Conservation (phyloP, 1,284 basidiomycete species). For the Grifola frondosa region DNA sequence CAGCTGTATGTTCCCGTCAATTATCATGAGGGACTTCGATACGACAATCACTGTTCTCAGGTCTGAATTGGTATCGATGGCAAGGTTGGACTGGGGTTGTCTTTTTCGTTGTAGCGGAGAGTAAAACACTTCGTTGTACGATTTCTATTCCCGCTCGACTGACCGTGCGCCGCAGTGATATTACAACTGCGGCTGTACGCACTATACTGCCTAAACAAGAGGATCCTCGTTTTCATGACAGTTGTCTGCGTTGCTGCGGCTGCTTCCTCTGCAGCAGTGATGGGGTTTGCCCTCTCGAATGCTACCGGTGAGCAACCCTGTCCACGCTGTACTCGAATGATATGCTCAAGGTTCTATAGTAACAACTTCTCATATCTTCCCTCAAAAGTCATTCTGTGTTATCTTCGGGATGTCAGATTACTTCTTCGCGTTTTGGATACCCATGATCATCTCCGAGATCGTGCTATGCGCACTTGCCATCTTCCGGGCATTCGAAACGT, state of each 20-base stretch:
- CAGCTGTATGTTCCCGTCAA: constrained; percentile 42
- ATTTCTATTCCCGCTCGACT: not conserved
- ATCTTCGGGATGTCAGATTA: constrained; percentile 37
- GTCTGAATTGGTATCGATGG: constrained; percentile 46
- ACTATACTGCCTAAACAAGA: constrained; percentile 53
- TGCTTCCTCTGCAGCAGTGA: constrained; percentile 44
- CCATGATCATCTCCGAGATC: constrained; percentile 52
- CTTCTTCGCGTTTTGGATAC: constrained; percentile 60
- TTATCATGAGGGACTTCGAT: too few species aligned
- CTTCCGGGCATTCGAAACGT: constrained; percentile 45
- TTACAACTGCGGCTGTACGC: constrained; percentile 64
- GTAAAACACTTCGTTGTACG: constrained; percentile 36
- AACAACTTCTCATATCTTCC: too few species aligned
- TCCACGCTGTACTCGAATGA: too few species aligned
- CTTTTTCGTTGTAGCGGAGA: constrained; percentile 51
- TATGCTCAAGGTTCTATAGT: too few species aligned
- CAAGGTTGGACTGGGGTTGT: constrained; percentile 58
- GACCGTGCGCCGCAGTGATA: constrained; percentile 40
- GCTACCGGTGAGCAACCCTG: constrained; percentile 39
- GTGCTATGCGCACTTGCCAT: constrained; percentile 51
- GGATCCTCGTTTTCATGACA: constrained; percentile 46
- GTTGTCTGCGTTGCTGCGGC: constrained; percentile 40
- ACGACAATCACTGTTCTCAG: too few species aligned
- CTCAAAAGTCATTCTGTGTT: constrained; percentile 45
- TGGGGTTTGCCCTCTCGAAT: constrained; percentile 38